phyloP scores from a whole-genome alignment of 257 asterid species.

The Euphrasia confusa region DNA sequence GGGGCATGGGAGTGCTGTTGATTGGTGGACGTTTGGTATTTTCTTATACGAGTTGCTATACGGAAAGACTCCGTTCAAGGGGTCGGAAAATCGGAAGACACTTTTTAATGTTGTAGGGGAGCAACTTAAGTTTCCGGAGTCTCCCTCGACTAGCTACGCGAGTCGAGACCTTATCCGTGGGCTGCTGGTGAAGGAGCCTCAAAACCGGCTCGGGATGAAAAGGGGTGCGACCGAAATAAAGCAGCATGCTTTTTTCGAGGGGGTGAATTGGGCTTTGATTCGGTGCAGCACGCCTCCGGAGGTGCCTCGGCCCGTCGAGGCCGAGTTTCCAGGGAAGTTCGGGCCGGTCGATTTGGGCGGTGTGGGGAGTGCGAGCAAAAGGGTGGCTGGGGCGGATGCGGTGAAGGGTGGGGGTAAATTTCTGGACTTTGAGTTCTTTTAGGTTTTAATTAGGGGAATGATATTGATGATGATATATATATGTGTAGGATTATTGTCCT shows the following conservation, averaged over 20 bases:
- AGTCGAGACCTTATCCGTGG: conserved; percentile 77
- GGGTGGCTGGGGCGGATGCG: conserved; percentile 45
- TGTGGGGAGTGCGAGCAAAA: conserved; percentile 50
- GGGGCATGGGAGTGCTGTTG: conserved; percentile 91
- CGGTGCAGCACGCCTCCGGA: conserved; percentile 89
- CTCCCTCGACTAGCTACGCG: conserved; percentile 77
- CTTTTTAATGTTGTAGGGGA: conserved; percentile 76
- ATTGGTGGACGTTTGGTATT: conserved; percentile 91
- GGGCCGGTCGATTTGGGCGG: conserved; percentile 52
- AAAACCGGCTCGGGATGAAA: conserved; percentile 68
- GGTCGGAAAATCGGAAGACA: conserved; percentile 73
- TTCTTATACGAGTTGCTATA: conserved; percentile 69
- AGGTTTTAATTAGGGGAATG: conserved; percentile 23
- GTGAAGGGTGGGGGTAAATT: conserved; percentile 70
- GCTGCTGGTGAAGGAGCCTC: conserved; percentile 79
- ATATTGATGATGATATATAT: neutral
- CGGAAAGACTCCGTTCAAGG: conserved; percentile 82
- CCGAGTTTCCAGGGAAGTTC: conserved; percentile 46
- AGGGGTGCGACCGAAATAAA: conserved; percentile 82
- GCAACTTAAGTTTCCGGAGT: conserved; percentile 66
- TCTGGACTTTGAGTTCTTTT: conserved; percentile 91
- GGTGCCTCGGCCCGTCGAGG: conserved; percentile 69
- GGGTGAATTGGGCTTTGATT: conserved; percentile 82
- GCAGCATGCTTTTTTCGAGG: conserved; percentile 82
- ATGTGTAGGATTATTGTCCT: conserved; percentile 20